Percentiles rank a stretch among this genome's conserved stretches.
Evolutionary conservation across 768 basidiomycete genomes (phyloP).

Genomic region (Hygrocybe coccinea): DNA sequence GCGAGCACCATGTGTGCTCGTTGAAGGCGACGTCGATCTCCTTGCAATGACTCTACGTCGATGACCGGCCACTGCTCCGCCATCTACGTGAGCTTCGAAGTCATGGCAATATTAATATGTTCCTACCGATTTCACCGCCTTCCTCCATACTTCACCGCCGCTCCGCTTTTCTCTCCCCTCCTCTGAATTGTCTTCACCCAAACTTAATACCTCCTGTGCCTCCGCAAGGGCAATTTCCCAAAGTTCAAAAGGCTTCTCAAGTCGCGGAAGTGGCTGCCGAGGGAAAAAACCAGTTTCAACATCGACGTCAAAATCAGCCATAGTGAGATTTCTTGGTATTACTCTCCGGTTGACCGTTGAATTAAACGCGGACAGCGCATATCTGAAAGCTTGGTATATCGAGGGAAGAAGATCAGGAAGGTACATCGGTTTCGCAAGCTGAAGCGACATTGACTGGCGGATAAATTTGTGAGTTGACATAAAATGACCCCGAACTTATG

Average conservation of each 20-base stretch:
- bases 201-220: conserved; percentile 49
- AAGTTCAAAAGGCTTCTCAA: conserved; percentile 48
- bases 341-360: conserved; percentile 38
- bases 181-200: conserved; percentile 53
- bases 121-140: conserved; percentile 58
- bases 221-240: conserved; percentile 70
- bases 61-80: conserved; percentile 64
- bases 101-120: neutral
- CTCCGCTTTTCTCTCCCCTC: conserved; percentile 45
- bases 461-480: neutral
- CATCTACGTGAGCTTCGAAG: conserved; percentile 2
- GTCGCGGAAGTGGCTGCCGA: conserved; percentile 48
- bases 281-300: conserved; percentile 83
- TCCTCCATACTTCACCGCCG: conserved; percentile 66
- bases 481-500: neutral
- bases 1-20: conserved; percentile 87
- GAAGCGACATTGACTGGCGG: neutral
- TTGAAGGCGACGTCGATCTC: conserved; percentile 59
- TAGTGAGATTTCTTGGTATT: conserved; percentile 30
- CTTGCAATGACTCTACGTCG: conserved; percentile 46
- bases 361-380: conserved; percentile 43
- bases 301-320: conserved; percentile 51
- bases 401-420: conserved; percentile 47
- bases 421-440: conserved; percentile 29
- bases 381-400: conserved; percentile 46